These are phyloP conservation scores for Marasmius fiardii DNA, from an alignment of 1,284 basidiomycete species.

Conservation along the genomic window DNA sequence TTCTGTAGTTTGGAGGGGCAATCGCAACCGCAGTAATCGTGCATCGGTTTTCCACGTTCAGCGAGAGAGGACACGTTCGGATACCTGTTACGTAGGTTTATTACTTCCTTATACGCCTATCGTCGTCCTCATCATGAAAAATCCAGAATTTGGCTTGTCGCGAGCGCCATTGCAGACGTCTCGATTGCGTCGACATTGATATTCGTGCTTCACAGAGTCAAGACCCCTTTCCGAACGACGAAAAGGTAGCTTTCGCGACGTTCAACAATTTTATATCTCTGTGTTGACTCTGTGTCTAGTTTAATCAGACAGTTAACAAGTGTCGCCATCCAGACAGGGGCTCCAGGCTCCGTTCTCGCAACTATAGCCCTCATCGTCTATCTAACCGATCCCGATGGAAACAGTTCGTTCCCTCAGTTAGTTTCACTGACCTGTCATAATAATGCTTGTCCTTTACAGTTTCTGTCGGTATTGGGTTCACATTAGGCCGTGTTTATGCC, in stretches of 20 bases:
- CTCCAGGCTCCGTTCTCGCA: background rate
- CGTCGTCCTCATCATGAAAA: background rate
- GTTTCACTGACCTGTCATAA: no score
- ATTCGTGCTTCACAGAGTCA: background rate
- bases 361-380: background rate
- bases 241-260: background rate
- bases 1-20: background rate
- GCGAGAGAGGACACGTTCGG: background rate
- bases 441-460: background rate
- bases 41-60: background rate
- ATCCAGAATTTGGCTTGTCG: background rate
- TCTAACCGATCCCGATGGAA: background rate
- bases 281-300: background rate
- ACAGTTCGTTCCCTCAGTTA: background rate
- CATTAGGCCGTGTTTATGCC: background rate
- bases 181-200: background rate
- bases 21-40: constrained; percentile 1
- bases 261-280: no score
- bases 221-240: background rate
- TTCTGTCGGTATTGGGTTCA: constrained; percentile 5
- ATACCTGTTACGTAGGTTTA: background rate
- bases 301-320: background rate
- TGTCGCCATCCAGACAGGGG: background rate
- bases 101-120: background rate
- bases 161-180: background rate